phyloP scores from a whole-genome alignment of 139 green algal genomes.

The Auxenochlorella protothecoides region DNA sequence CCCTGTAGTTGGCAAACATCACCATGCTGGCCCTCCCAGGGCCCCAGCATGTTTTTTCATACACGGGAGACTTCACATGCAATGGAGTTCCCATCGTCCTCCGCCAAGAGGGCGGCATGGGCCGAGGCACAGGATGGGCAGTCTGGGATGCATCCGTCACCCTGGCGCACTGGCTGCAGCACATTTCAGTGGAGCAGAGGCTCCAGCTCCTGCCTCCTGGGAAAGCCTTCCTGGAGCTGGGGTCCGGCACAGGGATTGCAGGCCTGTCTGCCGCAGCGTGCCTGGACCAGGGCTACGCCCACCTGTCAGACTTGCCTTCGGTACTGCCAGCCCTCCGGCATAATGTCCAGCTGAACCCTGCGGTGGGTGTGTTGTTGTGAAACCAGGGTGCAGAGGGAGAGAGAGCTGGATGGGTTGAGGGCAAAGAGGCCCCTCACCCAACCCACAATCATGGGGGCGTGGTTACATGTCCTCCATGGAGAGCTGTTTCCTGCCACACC shows the following conservation, averaged over 20 bases:
- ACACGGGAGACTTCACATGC: neutral
- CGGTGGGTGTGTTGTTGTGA: neutral
- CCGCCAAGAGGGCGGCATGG: conserved; percentile 8
- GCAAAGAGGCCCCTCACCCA: neutral
- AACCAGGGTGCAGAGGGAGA: neutral
- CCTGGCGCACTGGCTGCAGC: conserved; percentile 7
- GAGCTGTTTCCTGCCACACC: neutral
- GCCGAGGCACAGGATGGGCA: conserved; percentile 20
- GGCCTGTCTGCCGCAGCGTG: conserved; percentile 15
- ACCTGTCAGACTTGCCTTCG: conserved; percentile 14
- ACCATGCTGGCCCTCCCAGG: conserved; percentile 4
- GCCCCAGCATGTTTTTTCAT: neutral
- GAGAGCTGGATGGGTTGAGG: neutral
- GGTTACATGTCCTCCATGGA: neutral
- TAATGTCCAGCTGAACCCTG: conserved; percentile 12
- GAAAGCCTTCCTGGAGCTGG: conserved; percentile 12
- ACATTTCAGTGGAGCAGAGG: conserved; percentile 9
- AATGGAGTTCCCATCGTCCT: neutral
- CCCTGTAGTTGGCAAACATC: too few relatives aligned
- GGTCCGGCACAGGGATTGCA: conserved; percentile 18
- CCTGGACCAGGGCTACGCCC: neutral
- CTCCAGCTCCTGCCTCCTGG: neutral
- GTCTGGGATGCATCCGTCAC: conserved; percentile 16
- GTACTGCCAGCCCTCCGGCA: conserved; percentile 10
- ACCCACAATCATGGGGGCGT: neutral